These are phyloP conservation scores for Hirschfeldia incana DNA, from an alignment of 345 rosid genomes.

Conservation along the genomic window DNA sequence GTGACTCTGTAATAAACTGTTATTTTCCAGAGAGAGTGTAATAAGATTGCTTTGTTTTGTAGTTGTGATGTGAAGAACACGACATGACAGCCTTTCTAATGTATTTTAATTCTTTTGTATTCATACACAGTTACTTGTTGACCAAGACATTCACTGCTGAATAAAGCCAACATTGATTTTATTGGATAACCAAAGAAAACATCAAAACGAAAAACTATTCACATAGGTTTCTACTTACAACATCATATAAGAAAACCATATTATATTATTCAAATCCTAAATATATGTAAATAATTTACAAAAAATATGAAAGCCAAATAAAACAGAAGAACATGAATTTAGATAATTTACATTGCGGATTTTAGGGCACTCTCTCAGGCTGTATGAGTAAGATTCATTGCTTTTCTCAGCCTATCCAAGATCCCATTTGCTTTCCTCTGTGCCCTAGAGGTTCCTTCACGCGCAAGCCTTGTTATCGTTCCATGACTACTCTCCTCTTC, in stretches of 20 bases:
- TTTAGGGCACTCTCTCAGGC: slow-evolving; percentile 46
- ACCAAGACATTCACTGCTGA: slow-evolving; percentile 17
- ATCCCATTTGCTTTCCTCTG: slow-evolving; percentile 85
- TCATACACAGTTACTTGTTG: slow-evolving; percentile 27
- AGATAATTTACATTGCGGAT: slow-evolving; percentile 30
- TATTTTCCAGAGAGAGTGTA: slow-evolving; percentile 20
- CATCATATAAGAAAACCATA: slow-evolving; percentile 20
- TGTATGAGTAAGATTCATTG: slow-evolving; percentile 70
- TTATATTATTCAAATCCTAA: slow-evolving; percentile 28
- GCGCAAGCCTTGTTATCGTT: slow-evolving; percentile 75
- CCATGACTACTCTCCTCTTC: slow-evolving; percentile 73
- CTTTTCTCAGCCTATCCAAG: slow-evolving; percentile 70
- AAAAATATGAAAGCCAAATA: slow-evolving; percentile 24
- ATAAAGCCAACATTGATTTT: slow-evolving; percentile 25
- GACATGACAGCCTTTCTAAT: slow-evolving; percentile 37
- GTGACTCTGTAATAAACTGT: slow-evolving; percentile 30
- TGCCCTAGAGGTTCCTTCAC: slow-evolving; percentile 88
- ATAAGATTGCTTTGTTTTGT: slow-evolving; percentile 25
- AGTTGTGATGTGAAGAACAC: slow-evolving; percentile 22
- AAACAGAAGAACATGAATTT: neutral
- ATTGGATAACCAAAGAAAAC: slow-evolving; percentile 13
- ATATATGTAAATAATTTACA: slow-evolving; percentile 34
- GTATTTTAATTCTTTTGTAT: neutral
- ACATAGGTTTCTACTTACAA: slow-evolving; percentile 28
- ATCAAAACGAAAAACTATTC: slow-evolving; percentile 18